Base-by-base conservation (phyloP, 2,329 filamentous ascomycete genomes). In the Zymoseptoria ardabiliae region DNA sequence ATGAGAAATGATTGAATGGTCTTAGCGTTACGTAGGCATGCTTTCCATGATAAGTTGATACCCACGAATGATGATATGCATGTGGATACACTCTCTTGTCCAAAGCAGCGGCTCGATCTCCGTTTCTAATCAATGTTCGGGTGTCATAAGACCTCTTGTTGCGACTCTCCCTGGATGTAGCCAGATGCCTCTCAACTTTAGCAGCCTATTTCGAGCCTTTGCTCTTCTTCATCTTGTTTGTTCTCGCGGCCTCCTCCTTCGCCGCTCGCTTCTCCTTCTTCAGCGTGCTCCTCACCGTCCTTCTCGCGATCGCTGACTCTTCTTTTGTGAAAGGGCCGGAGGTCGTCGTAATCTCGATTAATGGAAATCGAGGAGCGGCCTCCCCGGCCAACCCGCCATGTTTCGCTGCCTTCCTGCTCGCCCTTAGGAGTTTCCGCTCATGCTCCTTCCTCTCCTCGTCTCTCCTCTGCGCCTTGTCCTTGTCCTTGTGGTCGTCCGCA, bases 281-380 rank as follows among this genome's bases (percentile, higher is more conserved):
- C 54, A 65, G 48, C 20, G 63, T 58, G 17, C 56, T 54, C 57
- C 60, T 60, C 11, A 65, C 66, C 23, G 61, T 53, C 7, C 58
- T 58, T 13, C 66, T 52, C 20, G 65, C 65, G 48, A 55, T 41
- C 22, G 50, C 54, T 54, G 61, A 57, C 53, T 68, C 63, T 4
- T 53, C 57, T 50, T 61, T 61, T n/a, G 25, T 57, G 28, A 61
- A 66, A 1, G 50, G 28, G 2, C 58, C 61, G 3, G 22, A 30
- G 11, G 48, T 56, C 23, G 55, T 50, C 28, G 55, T 48, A 0
- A 63, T 54, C 7, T 52, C 51, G 2, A 68, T 35, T 1, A 65
- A 49, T 3, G 65, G 62, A 17, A 66, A 25, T n/a, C 58, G 52
- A 1, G 61, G 19, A 5, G 58, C 61, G 21, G 58, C 61, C 25